Evolutionary conservation across 2,329 filamentous ascomycete species (phyloP), one percentile per base, ranked within the genome.

Genomic region (Penicillium nordicum): DNA sequence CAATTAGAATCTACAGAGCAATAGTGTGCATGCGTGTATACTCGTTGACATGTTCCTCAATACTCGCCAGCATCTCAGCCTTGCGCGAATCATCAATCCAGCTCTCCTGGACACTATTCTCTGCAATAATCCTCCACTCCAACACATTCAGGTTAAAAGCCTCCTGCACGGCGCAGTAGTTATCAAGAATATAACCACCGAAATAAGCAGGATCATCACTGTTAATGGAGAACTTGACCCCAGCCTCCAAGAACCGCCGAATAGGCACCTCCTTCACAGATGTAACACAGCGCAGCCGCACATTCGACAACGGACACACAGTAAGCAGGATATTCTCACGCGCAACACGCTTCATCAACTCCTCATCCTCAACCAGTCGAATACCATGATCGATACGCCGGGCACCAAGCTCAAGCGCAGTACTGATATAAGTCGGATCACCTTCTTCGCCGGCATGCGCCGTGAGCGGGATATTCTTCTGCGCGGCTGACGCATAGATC

Each of bases 391-490:
- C 89, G 66, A 93, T 89, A 41, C 89, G 82, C 69, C 82, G 76
- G 41, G 85, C 83, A 23, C 79, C 76, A 42, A 91, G 79, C 62
- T 88, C 82, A 40, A 92, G 75, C 2, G 88, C 86, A 27, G 79
- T 78, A 25, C 76, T 74, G 63, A 93, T 86, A 72, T 88, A 90
- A 5, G 78, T 79, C 4, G 85, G 74, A 16, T 88, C 86, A 0
- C 87, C 88, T 68, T 92, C 89, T 71, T 92, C 89, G 50, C 89
- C 88, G 3, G 86, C 88, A 70, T 92, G 89, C 3, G 88, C 85
- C 0, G 89, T 92, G n/a, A 84, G 78, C 29, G 79, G 75, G 49
- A 88, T 78, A 0, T 84, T 83, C 29, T 76, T 76, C 27, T 72
- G 71, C 50, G 74, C 72, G 0, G 84, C 86, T 21, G 79, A 76